These are phyloP conservation scores for Eimeria necatrix DNA, from an alignment of 169 alveolate genomes.

Conservation along the genomic window DNA sequence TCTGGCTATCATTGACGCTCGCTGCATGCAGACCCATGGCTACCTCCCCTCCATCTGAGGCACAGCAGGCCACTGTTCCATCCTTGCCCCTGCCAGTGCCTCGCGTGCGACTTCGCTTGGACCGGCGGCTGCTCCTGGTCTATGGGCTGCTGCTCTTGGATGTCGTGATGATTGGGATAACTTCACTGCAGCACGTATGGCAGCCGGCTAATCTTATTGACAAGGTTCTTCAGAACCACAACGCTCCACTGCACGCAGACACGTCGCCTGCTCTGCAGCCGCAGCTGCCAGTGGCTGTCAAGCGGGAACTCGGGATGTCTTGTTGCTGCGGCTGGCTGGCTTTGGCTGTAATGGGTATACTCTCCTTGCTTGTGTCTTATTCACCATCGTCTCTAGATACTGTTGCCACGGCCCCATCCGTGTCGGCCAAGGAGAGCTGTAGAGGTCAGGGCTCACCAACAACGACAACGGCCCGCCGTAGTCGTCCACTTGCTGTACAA, in stretches of 20 bases:
- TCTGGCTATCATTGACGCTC: too few relatives aligned
- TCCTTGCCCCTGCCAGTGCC: not conserved
- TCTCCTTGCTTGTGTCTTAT: slow-evolving; percentile 64
- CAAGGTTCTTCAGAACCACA: slow-evolving; percentile 77
- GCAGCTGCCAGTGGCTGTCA: slow-evolving; percentile 72
- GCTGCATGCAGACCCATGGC: slow-evolving; percentile 35
- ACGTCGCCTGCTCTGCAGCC: slow-evolving; percentile 5
- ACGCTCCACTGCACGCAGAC: not conserved
- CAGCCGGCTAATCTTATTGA: slow-evolving; percentile 78
- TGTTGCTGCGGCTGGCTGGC: slow-evolving; percentile 82
- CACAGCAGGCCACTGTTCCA: slow-evolving; percentile 2
- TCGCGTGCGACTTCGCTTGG: slow-evolving; percentile 41
- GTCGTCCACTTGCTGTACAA: not conserved
- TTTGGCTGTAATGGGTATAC: slow-evolving; percentile 68
- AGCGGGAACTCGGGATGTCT: slow-evolving; percentile 79
- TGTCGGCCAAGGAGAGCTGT: not conserved
- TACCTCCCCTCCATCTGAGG: not conserved
- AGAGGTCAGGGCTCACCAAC: not conserved
- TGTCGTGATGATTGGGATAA: slow-evolving; percentile 74
- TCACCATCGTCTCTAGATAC: not conserved
- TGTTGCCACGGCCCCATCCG: not conserved
- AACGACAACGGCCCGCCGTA: not conserved
- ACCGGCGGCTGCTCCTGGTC: slow-evolving; percentile 68
- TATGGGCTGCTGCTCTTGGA: slow-evolving; percentile 75
- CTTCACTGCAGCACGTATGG: slow-evolving; percentile 75